Base-by-base conservation (phyloP, 805 yeast genomes). In the Monosporozyma aerobia region DNA sequence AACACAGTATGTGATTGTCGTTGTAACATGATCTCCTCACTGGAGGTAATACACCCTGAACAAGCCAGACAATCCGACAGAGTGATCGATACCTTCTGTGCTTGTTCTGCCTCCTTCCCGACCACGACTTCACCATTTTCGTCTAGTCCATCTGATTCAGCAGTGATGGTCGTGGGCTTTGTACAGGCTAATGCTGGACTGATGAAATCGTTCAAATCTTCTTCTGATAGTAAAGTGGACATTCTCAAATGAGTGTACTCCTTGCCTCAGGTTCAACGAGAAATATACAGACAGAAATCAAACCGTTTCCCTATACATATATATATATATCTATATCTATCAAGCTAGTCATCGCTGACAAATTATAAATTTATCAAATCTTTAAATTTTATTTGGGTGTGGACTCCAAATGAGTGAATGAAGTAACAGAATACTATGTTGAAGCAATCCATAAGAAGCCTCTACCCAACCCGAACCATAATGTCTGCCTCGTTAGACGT, bases 61-160 rank as follows among this genome's bases (percentile, higher is more conserved):
- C 99, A 94, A 0, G 99, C 99, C 51, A 94, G 73, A 69, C 99
- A 94, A 72, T 94, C 99, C 19, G 90, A 83, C 49, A 94, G 71
- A 1, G 94, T 85, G 47, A 94, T 92, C 57, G 87, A 92, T 0
- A 97, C 98, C 50, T 89, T 82, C 29, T 83, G 77, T 6, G 89
- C 72, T 19, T 73, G 71, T 37, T 76, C 74, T 3, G 74, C 82
- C 54, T 80, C 83, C 47, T 77, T 76, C 5, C 84, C 79, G 2
- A 89, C 90, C 59, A 87, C 90, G 9, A 81, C 62, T 7, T 87
- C 85, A 41, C 77, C 75, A 33, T 53, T 41, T 19, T 44, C 50
- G 40, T 51, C 53, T 9, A 46, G 50, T 1, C 55, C 51, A 14
- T 44, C 51, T 22, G 47, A 27, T 9, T 49, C 48, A 14, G 62